Evolutionary conservation across 2,329 filamentous ascomycete genomes (phyloP).

Genomic region (Aciculosporium take): DNA sequence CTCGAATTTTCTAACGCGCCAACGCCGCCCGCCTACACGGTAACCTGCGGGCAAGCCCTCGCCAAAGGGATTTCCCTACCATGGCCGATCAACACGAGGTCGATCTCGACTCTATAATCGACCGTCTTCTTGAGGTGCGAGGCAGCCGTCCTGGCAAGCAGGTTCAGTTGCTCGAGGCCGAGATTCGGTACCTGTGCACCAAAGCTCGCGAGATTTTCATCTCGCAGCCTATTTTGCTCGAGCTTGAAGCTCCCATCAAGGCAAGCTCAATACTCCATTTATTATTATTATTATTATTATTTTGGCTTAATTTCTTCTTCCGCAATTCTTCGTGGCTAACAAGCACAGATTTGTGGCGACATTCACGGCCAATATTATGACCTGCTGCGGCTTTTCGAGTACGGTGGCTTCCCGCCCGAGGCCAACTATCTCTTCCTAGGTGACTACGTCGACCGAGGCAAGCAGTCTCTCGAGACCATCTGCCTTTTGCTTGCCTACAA

Average conservation of each 20-base stretch:
- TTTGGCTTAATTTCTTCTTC: not conserved
- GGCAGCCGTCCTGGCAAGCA: constrained; percentile 97
- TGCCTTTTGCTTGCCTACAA: constrained; percentile 95
- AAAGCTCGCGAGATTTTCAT: constrained; percentile 99
- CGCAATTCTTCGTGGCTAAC: not conserved
- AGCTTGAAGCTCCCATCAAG: constrained; percentile 98
- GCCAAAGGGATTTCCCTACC: constrained; percentile 22
- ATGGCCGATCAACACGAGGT: constrained; percentile 69
- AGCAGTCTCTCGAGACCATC: constrained; percentile 98
- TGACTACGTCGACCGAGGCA: constrained; percentile 97
- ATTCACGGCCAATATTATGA: constrained; percentile 99
- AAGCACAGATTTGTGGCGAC: constrained; percentile 80
- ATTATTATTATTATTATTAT: not conserved
- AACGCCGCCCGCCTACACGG: constrained; percentile 10
- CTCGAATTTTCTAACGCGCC: constrained; percentile 11
- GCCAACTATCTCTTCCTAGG: constrained; percentile 99
- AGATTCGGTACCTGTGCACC: constrained; percentile 95
- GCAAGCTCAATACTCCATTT: constrained; percentile 33
- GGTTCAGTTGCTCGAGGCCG: constrained; percentile 88
- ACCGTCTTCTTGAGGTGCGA: constrained; percentile 91
- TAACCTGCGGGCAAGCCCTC: constrained; percentile 26
- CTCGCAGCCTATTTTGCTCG: constrained; percentile 92
- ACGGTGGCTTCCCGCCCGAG: constrained; percentile 94
- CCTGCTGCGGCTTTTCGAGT: constrained; percentile 91
- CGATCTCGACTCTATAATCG: constrained; percentile 98